Conservation (phyloP, 495 filamentous ascomycete genomes). For the Hypoxylon lienhwacheense region DNA sequence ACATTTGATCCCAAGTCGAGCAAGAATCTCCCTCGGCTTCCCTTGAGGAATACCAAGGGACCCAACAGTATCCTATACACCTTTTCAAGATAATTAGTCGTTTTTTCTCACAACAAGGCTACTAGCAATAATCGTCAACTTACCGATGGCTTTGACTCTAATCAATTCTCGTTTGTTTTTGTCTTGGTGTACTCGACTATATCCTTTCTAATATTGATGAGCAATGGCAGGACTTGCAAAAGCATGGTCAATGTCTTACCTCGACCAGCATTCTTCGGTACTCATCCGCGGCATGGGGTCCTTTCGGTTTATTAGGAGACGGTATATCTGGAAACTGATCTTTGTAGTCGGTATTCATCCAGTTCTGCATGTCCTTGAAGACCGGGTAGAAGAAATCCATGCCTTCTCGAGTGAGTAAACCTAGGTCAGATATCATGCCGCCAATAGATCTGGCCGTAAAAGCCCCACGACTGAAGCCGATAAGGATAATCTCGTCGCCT, state of each 20-base stretch:
- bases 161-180: conserved; percentile 44
- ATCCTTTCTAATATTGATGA: conserved; percentile 35
- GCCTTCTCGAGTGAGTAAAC: conserved; percentile 64
- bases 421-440: conserved; percentile 62
- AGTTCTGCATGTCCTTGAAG: conserved; percentile 64
- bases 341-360: conserved; percentile 53
- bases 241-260: conserved; percentile 31
- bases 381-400: conserved; percentile 66
- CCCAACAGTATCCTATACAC: conserved; percentile 66
- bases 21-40: conserved; percentile 20
- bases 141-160: conserved; percentile 52
- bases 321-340: conserved; percentile 60
- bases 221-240: conserved; percentile 33
- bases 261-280: conserved; percentile 43
- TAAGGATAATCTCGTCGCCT: conserved; percentile 68
- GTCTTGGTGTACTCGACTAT: conserved; percentile 43
- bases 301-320: conserved; percentile 60
- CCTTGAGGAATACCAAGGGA: conserved; percentile 54
- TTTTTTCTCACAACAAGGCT: neutral
- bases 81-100: conserved; percentile 13
- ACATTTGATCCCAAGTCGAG: conserved; percentile 43
- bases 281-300: conserved; percentile 36
- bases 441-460: conserved; percentile 69
- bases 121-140: neutral
- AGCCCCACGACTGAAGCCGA: conserved; percentile 75